A percentile compares a stretch with the other conserved stretches of the same genome.
phyloP scores from a whole-genome alignment of 139 green algal genomes.

The Micromonas commoda region DNA sequence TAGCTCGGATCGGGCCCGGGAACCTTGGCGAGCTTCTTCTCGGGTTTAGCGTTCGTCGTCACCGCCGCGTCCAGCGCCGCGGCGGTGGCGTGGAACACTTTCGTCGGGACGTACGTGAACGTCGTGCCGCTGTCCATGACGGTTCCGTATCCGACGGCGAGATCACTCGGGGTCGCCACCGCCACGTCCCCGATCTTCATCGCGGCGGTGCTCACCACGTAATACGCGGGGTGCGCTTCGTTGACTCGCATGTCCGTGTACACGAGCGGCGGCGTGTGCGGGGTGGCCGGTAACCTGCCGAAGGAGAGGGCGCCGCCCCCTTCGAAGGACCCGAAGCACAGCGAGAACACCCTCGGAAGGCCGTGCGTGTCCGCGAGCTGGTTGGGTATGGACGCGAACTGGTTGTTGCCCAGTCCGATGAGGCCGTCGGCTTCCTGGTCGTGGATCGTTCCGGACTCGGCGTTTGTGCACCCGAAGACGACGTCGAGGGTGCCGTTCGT shows the following conservation, averaged over 20 bases:
- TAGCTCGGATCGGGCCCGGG: conserved; percentile 56
- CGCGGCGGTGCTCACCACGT: conserved; percentile 58
- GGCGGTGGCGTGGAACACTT: conserved; percentile 57
- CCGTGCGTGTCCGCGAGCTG: conserved; percentile 61
- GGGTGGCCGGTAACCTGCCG: too few species aligned
- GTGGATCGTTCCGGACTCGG: conserved; percentile 86
- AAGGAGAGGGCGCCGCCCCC: conserved; percentile 50
- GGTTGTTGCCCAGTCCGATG: conserved; percentile 68
- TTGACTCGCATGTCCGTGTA: background rate
- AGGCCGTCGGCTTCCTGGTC: conserved; percentile 84
- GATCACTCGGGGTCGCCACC: conserved; percentile 11
- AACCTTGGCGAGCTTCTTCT: conserved; percentile 20
- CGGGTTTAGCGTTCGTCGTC: background rate
- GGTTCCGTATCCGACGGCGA: conserved; percentile 70
- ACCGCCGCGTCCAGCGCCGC: conserved; percentile 26
- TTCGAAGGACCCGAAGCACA: conserved; percentile 82
- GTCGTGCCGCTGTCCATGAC: conserved; percentile 94
- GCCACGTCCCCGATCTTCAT: conserved; percentile 52
- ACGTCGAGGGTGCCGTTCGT: background rate
- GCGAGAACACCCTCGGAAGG: conserved; percentile 71
- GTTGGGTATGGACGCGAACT: conserved; percentile 22
- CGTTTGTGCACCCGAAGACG: conserved; percentile 73
- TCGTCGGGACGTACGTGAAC: conserved; percentile 83
- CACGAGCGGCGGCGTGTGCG: too few species aligned
- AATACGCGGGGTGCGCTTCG: conserved; percentile 52